Conservation (phyloP, 2,329 filamentous ascomycete genomes). For the Penicillium sp. region DNA sequence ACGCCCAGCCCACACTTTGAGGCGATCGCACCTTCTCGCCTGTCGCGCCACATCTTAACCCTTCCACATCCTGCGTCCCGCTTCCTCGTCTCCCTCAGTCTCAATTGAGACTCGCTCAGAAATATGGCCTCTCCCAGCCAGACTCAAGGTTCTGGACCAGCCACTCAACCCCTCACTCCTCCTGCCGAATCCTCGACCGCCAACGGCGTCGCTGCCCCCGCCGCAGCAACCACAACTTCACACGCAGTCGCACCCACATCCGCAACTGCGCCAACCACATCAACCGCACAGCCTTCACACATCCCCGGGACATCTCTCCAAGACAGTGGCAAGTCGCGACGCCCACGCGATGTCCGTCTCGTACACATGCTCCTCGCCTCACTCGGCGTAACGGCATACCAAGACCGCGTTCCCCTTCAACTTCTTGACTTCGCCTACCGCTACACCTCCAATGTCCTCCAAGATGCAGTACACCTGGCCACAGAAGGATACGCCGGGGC, state of each 20-base stretch:
- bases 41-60: constrained; percentile 8
- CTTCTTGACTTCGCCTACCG: constrained; percentile 58
- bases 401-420: constrained; percentile 57
- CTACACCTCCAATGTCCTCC: constrained; percentile 57
- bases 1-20: constrained; percentile 4
- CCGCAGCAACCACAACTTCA: constrained; percentile 28
- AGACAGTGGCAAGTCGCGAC: constrained; percentile 52
- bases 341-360: constrained; percentile 55
- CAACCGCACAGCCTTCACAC: constrained; percentile 39
- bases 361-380: constrained; percentile 56
- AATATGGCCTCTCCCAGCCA: constrained; percentile 43
- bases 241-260: constrained; percentile 21
- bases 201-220: constrained; percentile 27
- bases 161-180: constrained; percentile 48
- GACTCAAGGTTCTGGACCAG: constrained; percentile 35
- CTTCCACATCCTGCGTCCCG: constrained; percentile 5
- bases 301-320: constrained; percentile 49
- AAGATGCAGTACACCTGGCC: constrained; percentile 56
- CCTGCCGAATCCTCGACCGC: constrained; percentile 45
- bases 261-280: constrained; percentile 26
- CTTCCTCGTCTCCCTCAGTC: neutral
- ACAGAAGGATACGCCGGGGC: constrained; percentile 55
- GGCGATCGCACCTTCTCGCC: constrained; percentile 3
- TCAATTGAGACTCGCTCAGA: neutral
- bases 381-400: constrained; percentile 54